Conservation (phyloP, 2,329 filamentous ascomycete species). For the Colletotrichum sp. region DNA sequence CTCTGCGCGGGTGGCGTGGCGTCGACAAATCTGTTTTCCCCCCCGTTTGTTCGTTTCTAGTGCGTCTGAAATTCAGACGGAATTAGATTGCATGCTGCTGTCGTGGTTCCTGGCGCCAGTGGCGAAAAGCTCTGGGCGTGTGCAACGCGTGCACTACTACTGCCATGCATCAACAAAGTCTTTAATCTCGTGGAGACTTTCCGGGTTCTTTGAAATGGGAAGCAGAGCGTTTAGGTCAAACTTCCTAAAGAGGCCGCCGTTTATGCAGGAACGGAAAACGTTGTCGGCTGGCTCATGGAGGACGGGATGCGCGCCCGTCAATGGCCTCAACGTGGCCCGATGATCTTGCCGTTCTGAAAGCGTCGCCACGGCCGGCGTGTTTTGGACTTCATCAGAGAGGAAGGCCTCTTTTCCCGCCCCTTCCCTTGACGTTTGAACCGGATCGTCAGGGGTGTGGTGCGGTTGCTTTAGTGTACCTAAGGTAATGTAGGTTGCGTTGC, state of each 20-base stretch:
- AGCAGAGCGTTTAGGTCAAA: not conserved
- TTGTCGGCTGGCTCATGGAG: not conserved
- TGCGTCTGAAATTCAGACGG: constrained; percentile 5
- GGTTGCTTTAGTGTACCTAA: not conserved
- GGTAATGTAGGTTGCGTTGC: not conserved
- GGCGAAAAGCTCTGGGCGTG: not conserved
- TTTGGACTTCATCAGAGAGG: not conserved
- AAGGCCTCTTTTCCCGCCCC: not conserved
- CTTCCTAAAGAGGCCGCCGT: not conserved
- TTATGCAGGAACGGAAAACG: not conserved
- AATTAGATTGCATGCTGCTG: not conserved
- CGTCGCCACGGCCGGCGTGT: not conserved
- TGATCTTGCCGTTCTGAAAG: not conserved
- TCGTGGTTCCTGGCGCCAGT: not conserved
- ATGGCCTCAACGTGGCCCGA: not conserved
- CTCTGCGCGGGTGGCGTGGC: not conserved
- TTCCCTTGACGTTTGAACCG: not conserved
- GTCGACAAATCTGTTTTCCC: not conserved
- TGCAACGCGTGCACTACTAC: not conserved
- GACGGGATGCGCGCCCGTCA: not conserved
- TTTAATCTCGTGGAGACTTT: not conserved
- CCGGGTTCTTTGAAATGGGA: not conserved
- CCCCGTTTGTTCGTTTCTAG: not conserved
- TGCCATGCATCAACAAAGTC: not conserved
- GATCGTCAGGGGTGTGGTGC: constrained; percentile 4